These are phyloP conservation scores for Ascocoryne sarcoides DNA, from an alignment of 2,329 filamentous ascomycete species.

Conservation along the genomic window DNA sequence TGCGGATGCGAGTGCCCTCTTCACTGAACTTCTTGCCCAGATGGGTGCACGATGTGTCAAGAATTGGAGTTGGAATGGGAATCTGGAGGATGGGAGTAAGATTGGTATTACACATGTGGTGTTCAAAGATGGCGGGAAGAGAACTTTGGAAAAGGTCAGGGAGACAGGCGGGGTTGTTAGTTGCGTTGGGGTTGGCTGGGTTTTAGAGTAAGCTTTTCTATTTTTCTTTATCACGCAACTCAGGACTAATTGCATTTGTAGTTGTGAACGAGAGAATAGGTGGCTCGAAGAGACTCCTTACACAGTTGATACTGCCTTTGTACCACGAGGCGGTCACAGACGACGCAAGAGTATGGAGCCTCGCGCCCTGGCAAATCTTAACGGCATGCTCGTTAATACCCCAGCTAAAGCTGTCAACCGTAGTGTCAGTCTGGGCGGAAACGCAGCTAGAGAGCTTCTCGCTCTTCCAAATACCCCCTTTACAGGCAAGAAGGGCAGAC, in stretches of 20 bases:
- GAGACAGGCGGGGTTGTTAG: conserved; percentile 65
- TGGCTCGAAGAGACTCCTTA: conserved; percentile 70
- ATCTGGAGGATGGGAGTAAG: conserved; percentile 34
- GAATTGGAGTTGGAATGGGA: conserved; percentile 61
- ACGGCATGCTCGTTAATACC: conserved; percentile 44
- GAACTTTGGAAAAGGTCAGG: conserved; percentile 73
- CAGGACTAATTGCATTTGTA: conserved; percentile 32
- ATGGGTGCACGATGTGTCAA: conserved; percentile 78
- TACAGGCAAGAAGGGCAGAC: conserved; percentile 23
- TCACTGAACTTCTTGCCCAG: conserved; percentile 66
- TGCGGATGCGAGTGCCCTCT: conserved; percentile 71
- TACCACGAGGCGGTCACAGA: conserved; percentile 62
- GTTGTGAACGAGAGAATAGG: conserved; percentile 65
- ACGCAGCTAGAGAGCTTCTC: conserved; percentile 26
- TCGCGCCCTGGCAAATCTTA: conserved; percentile 57
- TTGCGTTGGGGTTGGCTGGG: conserved; percentile 83
- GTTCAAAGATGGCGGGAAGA: conserved; percentile 76
- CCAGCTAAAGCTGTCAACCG: too few species aligned
- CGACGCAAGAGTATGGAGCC: conserved; percentile 79
- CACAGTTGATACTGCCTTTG: conserved; percentile 54
- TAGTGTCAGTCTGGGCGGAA: conserved; percentile 19
- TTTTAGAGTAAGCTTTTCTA: conserved; percentile 62
- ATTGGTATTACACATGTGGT: conserved; percentile 81
- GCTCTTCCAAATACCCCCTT: conserved; percentile 23
- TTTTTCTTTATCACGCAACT: conserved; percentile 2